Percentiles rank a stretch among this genome's conserved stretches.
These are phyloP conservation scores for Leucosporidium creatinivorum DNA, from an alignment of 768 basidiomycete species.

Conservation along the genomic window DNA sequence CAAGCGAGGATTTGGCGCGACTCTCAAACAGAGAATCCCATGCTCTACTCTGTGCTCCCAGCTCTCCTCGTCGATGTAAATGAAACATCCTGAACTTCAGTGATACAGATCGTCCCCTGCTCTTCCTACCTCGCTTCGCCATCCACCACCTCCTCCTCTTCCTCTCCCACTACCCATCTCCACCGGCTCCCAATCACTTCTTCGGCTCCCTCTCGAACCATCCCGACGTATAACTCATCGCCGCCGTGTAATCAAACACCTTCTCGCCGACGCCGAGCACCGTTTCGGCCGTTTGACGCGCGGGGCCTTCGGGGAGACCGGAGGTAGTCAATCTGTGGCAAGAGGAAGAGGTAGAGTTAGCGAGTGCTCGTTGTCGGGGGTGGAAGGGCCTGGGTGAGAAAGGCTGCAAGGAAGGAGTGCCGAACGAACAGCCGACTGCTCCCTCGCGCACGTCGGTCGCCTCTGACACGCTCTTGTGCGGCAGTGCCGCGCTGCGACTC, in stretches of 20 bases:
- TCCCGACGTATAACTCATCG: conserved; percentile 72
- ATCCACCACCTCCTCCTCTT: not conserved
- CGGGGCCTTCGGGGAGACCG: conserved; percentile 65
- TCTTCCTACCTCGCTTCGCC: too few relatives aligned
- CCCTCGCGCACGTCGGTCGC: too few relatives aligned
- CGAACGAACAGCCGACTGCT: not conserved
- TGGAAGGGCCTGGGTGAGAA: not conserved
- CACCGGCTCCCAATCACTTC: not conserved
- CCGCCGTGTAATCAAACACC: conserved; percentile 76
- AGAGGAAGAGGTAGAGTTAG: not conserved
- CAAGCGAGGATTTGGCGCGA: too few relatives aligned
- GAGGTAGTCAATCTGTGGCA: conserved; percentile 46
- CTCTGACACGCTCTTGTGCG: too few relatives aligned
- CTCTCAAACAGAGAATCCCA: too few relatives aligned
- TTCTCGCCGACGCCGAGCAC: conserved; percentile 83
- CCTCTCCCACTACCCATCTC: not conserved
- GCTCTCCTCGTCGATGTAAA: too few relatives aligned
- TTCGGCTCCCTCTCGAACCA: conserved; percentile 51
- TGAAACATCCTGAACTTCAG: too few relatives aligned
- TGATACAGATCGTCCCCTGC: too few relatives aligned
- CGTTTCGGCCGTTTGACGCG: conserved; percentile 66
- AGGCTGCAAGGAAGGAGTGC: not conserved
- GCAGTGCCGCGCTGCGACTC: too few relatives aligned
- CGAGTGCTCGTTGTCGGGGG: not conserved
- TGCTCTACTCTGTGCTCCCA: too few relatives aligned